Conservation (phyloP, 129 eudicot genomes). For the Artemisia argyi region DNA sequence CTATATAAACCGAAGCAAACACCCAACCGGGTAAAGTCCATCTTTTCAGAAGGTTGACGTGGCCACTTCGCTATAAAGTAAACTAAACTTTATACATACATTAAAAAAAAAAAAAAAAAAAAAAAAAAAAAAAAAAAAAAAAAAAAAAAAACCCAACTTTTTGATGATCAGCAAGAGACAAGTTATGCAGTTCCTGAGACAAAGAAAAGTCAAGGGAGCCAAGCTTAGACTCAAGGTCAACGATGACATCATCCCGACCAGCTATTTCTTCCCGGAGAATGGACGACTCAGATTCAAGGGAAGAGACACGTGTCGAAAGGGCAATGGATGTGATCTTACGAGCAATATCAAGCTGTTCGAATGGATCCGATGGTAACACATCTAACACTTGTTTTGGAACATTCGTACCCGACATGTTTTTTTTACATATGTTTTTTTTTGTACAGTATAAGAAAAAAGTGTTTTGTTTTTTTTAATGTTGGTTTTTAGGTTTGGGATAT, state of each 20-base stretch:
- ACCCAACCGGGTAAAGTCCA: no score
- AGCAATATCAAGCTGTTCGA: slow-evolving; percentile 89
- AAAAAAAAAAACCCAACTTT: slow-evolving; percentile 37
- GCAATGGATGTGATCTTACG: slow-evolving; percentile 98
- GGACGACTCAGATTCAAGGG: slow-evolving; percentile 86
- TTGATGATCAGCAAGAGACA: slow-evolving; percentile 52
- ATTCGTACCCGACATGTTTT: no score
- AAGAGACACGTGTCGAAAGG: slow-evolving; percentile 76
- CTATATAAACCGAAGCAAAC: no score
- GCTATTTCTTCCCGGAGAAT: slow-evolving; percentile 54
- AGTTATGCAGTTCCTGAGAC: slow-evolving; percentile 48
- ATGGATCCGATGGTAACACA: slow-evolving; percentile 85
- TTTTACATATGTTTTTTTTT: no score
- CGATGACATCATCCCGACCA: slow-evolving; percentile 64
- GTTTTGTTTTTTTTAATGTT: no score
- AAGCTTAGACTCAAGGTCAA: slow-evolving; percentile 62
- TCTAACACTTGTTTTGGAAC: not conserved
- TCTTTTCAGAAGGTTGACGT: no score
- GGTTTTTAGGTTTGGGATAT: no score
- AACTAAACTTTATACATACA: no score
- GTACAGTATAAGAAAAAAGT: no score
- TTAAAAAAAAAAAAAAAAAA: no score
- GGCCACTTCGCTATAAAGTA: not conserved
- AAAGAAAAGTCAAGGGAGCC: slow-evolving; percentile 71
- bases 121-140: no score